Evolutionary conservation across 2,329 filamentous ascomycete genomes (phyloP), one percentile per base, ranked within the genome.

Genomic region (Calonectria leucothoes): DNA sequence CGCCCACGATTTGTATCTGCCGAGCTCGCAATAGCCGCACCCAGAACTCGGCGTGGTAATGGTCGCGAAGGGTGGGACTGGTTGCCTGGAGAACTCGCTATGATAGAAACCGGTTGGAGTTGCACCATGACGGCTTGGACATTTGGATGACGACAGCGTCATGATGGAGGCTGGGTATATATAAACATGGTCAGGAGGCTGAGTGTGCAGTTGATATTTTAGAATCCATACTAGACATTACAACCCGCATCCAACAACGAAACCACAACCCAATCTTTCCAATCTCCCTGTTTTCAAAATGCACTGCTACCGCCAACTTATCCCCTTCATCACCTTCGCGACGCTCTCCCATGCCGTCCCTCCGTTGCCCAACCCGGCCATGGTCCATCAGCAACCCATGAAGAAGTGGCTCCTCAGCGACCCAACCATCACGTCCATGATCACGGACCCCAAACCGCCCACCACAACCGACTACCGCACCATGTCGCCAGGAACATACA

Each of bases 401-500:
- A 35, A 57, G 7, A 66, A 49, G 37, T 52, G 48, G 14, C 10
- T 55, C 1, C 29, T 51, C 1, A 23, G 35, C 29, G 48, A 33
- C 1, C 15, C 52, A 12, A 39, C 25, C 15, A 27, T 45, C 6
- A 52, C 69, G 5, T 27, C 67, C 0, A 45, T 17, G 1, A 7
- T 65, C 12, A 45, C 39, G 27, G 42, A 35, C 2, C 29, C 31
- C 10, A 61, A 25, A 33, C 4, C 45, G 15, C 65, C 71, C 1
- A 49, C 68, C n/a, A 61, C 70, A 2, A 79, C 57, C 12, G 72
- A 81, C 70, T 81, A 80, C 70, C 69, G 48, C 65, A 81, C 79
- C 25, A 78, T 81, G 75, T 74, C 79, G 1, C 73, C 74, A 1
- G 79, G 80, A 0, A 81, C 76, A 27, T 81, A 81, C 68, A 81